These are phyloP conservation scores for Kurtzmaniella quercitrusa DNA, from an alignment of 1,139 yeast species.

Conservation along the genomic window DNA sequence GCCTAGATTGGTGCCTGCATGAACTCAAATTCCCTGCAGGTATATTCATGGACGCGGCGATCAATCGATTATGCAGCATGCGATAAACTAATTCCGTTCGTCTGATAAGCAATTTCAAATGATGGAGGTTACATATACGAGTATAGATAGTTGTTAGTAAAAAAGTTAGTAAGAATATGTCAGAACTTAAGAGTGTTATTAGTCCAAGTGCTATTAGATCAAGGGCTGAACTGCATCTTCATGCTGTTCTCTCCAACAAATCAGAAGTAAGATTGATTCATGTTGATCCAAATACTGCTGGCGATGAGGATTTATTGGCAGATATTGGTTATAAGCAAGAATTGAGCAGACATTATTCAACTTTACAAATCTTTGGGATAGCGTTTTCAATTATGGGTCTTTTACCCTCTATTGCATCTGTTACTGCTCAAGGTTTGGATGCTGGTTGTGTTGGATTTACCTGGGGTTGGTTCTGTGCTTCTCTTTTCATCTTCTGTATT, in stretches of 20 bases:
- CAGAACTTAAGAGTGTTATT: neutral
- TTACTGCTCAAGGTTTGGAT: conserved; percentile 29
- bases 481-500: conserved; percentile 52
- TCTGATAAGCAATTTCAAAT: neutral
- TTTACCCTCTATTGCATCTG: conserved; percentile 42
- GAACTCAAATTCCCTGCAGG: neutral
- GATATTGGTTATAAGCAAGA: conserved; percentile 55
- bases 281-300: conserved; percentile 10
- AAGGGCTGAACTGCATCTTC: conserved; percentile 4
- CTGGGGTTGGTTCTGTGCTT: conserved; percentile 71
- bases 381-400: conserved; percentile 53
- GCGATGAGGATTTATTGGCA: conserved; percentile 46
- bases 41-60: neutral
- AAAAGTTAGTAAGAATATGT: neutral
- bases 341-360: conserved; percentile 41
- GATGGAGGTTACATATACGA: neutral
- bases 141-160: neutral
- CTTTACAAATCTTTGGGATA: conserved; percentile 49
- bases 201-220: neutral
- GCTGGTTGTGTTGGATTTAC: conserved; percentile 47
- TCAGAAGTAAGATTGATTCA: conserved; percentile 3
- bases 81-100: neutral
- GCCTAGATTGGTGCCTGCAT: neutral
- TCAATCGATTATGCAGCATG: neutral
- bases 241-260: conserved; percentile 5